Conservation (phyloP, 2,329 filamentous ascomycete species). For the Colletotrichum sidae region DNA sequence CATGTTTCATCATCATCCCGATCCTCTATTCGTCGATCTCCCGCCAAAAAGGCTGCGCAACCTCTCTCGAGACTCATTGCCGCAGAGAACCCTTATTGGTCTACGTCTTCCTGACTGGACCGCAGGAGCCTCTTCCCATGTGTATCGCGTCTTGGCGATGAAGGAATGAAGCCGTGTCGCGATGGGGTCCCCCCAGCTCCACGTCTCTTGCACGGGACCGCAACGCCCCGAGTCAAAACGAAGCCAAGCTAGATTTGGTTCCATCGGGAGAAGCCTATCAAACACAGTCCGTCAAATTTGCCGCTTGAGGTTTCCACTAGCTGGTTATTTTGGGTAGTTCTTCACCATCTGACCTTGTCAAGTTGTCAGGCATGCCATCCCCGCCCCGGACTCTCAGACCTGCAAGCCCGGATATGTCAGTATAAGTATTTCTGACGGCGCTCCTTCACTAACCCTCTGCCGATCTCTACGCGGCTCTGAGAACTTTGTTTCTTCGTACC, state of each 20-base stretch:
- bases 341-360: constrained; percentile 23
- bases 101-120: background rate
- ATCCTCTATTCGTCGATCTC: constrained; percentile 35
- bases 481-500: constrained; percentile 18
- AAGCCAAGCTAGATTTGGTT: constrained; percentile 10
- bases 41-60: constrained; percentile 8
- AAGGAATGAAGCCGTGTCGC: constrained; percentile 11
- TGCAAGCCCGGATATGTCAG: constrained; percentile 22
- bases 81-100: constrained; percentile 15
- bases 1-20: constrained; percentile 33
- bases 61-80: background rate
- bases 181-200: background rate
- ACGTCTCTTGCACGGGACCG: constrained; percentile 9
- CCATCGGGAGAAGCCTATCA: constrained; percentile 10
- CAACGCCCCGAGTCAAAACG: background rate
- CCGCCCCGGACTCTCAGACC: constrained; percentile 18
- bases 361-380: constrained; percentile 26
- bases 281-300: background rate
- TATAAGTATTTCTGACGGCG: constrained; percentile 33
- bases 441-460: constrained; percentile 9
- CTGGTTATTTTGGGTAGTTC: constrained; percentile 27
- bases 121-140: constrained; percentile 6
- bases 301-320: background rate
- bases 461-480: background rate
- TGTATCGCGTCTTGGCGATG: constrained; percentile 15